Evolutionary conservation across 2,329 filamentous ascomycete genomes (phyloP), one percentile per base, ranked within the genome.

Genomic region (Aspergillus versicolor): DNA sequence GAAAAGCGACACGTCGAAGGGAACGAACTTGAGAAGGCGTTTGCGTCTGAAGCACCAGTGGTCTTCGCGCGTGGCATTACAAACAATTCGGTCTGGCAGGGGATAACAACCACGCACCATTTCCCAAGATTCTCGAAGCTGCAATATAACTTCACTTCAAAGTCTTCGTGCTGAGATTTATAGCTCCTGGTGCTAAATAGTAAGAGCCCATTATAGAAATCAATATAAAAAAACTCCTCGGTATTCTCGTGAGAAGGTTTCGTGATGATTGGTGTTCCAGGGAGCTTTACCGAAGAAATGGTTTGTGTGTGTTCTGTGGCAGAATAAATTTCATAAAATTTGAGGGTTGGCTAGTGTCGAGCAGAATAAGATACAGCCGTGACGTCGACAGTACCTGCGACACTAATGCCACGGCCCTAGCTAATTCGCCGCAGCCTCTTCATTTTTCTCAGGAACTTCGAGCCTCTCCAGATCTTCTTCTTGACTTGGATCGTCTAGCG

Each of bases 401-500:
- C 45, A 57, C 47, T 69, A 71, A 52, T 70, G 66, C 68, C 70
- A 72, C 69, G 63, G n/a, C 60, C 66, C 61, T 64, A 65, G 56
- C 59, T 61, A 64, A 71, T 63, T 65, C 59, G 63, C 61, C 57
- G 54, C 57, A 56, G 54, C 57, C 57, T 57, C 54, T 57, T 60
- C 57, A 55, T 57, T 60, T 61, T 60, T 62, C 66, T 70, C 56
- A 59, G 56, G 56, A 59, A 61, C 59, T 59, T 61, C 52, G 44
- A 53, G 48, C 52, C 56, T 61, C 54, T 61, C 54, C 58, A 57
- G 59, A 61, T 61, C 57, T 61, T 61, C 60, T 61, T 59, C 52
- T 69, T 62, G 65, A 69, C 66, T 61, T 67, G 65, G 65, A 65
- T 69, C 63, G 63, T 67, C 65, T 65, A 65, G 64, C 66, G 62